phyloP scores from a whole-genome alignment of 306 rosid species.

The Rosa multiflora region DNA sequence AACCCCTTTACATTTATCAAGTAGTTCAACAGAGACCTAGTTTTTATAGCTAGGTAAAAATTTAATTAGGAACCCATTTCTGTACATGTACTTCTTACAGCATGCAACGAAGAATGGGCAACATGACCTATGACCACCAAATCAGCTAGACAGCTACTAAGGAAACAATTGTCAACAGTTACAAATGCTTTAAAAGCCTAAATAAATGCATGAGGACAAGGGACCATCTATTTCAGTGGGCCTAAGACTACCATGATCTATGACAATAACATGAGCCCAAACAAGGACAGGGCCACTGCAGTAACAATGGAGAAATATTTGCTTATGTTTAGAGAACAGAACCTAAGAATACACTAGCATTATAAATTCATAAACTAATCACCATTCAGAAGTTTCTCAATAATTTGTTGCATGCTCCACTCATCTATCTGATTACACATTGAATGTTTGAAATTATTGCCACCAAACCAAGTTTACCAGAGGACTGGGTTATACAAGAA shows the following conservation, averaged over 20 bases:
- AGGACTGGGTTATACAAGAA: background rate
- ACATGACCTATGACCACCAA: background rate
- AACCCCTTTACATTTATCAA: background rate
- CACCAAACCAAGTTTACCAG: background rate
- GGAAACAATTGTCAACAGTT: background rate
- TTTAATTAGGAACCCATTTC: background rate
- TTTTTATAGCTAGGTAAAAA: background rate
- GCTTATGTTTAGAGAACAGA: background rate
- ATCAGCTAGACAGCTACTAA: background rate
- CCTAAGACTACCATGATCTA: background rate
- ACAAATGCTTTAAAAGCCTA: background rate
- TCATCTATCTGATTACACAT: background rate
- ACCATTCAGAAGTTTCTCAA: slow-evolving; percentile 1
- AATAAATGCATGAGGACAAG: background rate
- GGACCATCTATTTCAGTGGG: background rate
- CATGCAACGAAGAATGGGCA: background rate
- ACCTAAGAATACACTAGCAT: background rate
- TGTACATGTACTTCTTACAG: background rate
- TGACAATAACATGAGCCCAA: background rate
- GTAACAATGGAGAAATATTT: background rate
- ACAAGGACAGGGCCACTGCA: background rate
- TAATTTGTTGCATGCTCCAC: background rate
- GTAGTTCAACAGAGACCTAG: background rate
- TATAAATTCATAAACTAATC: background rate
- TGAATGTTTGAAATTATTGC: background rate